Percentiles rank a stretch among this genome's conserved stretches.
Conservation (phyloP, 2,329 filamentous ascomycete genomes). For the Apiospora kogelbergensis region DNA sequence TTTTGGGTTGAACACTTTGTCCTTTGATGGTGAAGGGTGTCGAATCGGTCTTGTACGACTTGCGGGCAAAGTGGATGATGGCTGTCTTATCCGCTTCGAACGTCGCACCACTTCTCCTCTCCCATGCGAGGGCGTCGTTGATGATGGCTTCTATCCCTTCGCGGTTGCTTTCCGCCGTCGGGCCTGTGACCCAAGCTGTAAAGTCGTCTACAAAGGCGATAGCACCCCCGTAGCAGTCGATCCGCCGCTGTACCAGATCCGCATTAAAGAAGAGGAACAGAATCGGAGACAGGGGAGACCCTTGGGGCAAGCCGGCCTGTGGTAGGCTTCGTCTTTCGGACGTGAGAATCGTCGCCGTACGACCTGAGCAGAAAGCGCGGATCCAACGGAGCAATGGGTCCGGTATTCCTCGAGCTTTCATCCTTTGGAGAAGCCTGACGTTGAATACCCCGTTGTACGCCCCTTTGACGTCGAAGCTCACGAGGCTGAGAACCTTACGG, state of each 20-base stretch:
- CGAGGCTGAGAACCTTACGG: constrained; percentile 30
- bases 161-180: constrained; percentile 15
- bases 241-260: constrained; percentile 26
- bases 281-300: constrained; percentile 35
- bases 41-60: not conserved
- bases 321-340: constrained; percentile 17
- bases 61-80: constrained; percentile 17
- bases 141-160: constrained; percentile 24
- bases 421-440: constrained; percentile 24
- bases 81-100: constrained; percentile 27
- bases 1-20: not conserved
- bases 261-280: constrained; percentile 34
- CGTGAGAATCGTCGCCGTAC: constrained; percentile 20
- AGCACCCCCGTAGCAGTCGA: constrained; percentile 25
- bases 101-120: constrained; percentile 24
- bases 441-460: constrained; percentile 40
- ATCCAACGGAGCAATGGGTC: constrained; percentile 19
- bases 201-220: constrained; percentile 19
- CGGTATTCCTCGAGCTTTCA: constrained; percentile 24
- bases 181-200: not conserved
- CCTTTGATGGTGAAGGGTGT: constrained; percentile 2
- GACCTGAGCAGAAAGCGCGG: constrained; percentile 24
- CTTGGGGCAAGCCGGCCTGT: constrained; percentile 29
- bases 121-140: constrained; percentile 20
- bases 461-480: constrained; percentile 40